Percentiles rank a stretch among this genome's conserved stretches.
These are phyloP conservation scores for Phylloporus arenicola DNA, from an alignment of 768 basidiomycete genomes.

Conservation along the genomic window DNA sequence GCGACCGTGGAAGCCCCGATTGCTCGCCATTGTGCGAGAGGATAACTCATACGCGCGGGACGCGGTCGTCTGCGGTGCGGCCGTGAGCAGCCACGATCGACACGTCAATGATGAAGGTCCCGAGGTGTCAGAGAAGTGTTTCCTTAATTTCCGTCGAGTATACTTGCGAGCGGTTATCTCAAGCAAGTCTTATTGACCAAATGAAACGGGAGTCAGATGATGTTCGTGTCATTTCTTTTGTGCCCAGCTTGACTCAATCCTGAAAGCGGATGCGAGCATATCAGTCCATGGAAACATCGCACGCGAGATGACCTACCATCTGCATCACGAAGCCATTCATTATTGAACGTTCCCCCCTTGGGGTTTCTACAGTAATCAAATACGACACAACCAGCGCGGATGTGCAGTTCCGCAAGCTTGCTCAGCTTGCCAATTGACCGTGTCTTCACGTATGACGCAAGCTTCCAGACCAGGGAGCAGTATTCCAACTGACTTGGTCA, in stretches of 20 bases:
- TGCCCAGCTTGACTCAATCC: slow-evolving; percentile 64
- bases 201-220: neutral
- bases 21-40: slow-evolving; percentile 50
- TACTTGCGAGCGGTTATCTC: slow-evolving; percentile 78
- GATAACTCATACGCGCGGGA: no score
- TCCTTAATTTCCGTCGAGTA: slow-evolving; percentile 72
- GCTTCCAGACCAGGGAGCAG: slow-evolving; percentile 62
- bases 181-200: slow-evolving; percentile 55
- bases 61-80: slow-evolving; percentile 16
- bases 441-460: slow-evolving; percentile 38
- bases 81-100: slow-evolving; percentile 67
- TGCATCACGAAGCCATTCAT: slow-evolving; percentile 54
- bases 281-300: neutral
- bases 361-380: slow-evolving; percentile 72
- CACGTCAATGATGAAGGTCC: slow-evolving; percentile 54
- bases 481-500: slow-evolving; percentile 48
- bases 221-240: neutral
- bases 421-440: slow-evolving; percentile 40
- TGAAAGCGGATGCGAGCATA: slow-evolving; percentile 45
- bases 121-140: slow-evolving; percentile 56
- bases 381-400: slow-evolving; percentile 50
- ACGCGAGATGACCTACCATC: slow-evolving; percentile 42
- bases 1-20: no score
- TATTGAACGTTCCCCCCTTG: neutral
- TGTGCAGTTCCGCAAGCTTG: slow-evolving; percentile 64